Conservation (phyloP, 1,284 basidiomycete species). For the Cryptococcus wingfieldii region DNA sequence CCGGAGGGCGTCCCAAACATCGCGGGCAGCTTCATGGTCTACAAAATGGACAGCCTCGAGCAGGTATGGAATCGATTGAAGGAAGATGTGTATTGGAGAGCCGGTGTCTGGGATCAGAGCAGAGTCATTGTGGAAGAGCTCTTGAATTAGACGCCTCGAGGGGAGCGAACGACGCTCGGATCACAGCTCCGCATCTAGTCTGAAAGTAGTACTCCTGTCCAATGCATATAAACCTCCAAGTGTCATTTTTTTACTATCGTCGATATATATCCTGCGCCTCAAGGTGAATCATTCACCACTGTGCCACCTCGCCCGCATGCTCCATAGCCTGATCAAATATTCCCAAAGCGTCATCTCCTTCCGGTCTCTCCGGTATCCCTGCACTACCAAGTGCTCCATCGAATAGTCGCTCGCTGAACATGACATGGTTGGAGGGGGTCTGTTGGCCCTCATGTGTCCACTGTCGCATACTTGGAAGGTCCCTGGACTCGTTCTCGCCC, state of each 20-base stretch:
- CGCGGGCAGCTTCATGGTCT: constrained; percentile 22
- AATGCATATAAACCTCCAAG: not conserved
- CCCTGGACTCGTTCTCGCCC: not conserved
- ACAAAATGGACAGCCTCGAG: constrained; percentile 17
- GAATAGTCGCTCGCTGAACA: constrained; percentile 37
- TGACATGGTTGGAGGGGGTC: constrained; percentile 34
- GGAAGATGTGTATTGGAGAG: constrained; percentile 31
- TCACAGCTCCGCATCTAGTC: not conserved
- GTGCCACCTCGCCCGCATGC: constrained; percentile 17
- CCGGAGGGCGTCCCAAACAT: constrained; percentile 16
- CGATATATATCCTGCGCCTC: not conserved
- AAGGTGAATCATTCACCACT: constrained; percentile 6
- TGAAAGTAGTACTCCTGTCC: not conserved
- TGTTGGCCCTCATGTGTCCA: constrained; percentile 25
- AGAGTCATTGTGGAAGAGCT: constrained; percentile 28
- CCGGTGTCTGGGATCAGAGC: constrained; percentile 32
- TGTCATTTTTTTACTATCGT: not conserved
- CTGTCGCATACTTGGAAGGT: constrained; percentile 4
- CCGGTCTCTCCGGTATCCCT: not conserved
- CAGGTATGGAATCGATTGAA: constrained; percentile 31
- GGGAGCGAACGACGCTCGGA: not conserved
- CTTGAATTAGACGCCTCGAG: constrained; percentile 1
- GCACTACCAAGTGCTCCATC: constrained; percentile 33
- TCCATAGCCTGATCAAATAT: constrained; percentile 26
- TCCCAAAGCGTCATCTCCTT: constrained; percentile 6